phyloP scores from a whole-genome alignment of 2,329 filamentous ascomycete genomes.

The Colletotrichum ledebouriae region DNA sequence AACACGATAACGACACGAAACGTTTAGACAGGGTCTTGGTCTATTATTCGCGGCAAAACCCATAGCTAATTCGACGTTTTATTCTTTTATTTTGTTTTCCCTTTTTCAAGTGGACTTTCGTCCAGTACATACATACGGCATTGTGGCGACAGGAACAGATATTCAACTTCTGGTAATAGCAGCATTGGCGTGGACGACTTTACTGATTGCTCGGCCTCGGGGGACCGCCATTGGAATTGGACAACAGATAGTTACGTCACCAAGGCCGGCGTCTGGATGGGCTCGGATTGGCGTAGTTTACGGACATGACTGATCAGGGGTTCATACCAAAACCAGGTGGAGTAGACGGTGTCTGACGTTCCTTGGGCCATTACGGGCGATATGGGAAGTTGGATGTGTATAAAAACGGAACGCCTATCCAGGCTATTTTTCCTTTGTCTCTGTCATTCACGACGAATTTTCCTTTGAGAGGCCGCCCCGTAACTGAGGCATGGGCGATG shows the following conservation, averaged over 20 bases:
- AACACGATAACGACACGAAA: slow-evolving; percentile 43
- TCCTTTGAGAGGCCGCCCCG: slow-evolving; percentile 11
- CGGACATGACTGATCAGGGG: slow-evolving; percentile 7
- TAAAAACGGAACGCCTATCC: slow-evolving; percentile 30
- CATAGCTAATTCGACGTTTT: slow-evolving; percentile 44
- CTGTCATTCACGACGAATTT: slow-evolving; percentile 37
- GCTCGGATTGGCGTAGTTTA: slow-evolving; percentile 16
- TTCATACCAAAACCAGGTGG: slow-evolving; percentile 11
- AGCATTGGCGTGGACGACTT: slow-evolving; percentile 38
- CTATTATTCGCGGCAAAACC: slow-evolving; percentile 39
- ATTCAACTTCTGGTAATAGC: slow-evolving; percentile 44
- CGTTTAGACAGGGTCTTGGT: slow-evolving; percentile 36
- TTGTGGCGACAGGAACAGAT: slow-evolving; percentile 35
- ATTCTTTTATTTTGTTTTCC: slow-evolving; percentile 21
- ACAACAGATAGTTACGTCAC: slow-evolving; percentile 16
- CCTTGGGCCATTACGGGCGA: slow-evolving; percentile 29
- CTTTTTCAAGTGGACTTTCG: slow-evolving; percentile 39
- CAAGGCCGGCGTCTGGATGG: slow-evolving; percentile 15
- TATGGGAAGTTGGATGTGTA: slow-evolving; percentile 40
- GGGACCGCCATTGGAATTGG: slow-evolving; percentile 30
- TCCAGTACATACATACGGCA: slow-evolving; percentile 43
- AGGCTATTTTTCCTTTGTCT: slow-evolving; percentile 38
- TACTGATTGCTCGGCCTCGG: slow-evolving; percentile 14
- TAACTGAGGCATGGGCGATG: slow-evolving; percentile 23
- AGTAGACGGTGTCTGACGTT: slow-evolving; percentile 13